phyloP scores from a whole-genome alignment of 305 asterid genomes.

The Vinca major region DNA sequence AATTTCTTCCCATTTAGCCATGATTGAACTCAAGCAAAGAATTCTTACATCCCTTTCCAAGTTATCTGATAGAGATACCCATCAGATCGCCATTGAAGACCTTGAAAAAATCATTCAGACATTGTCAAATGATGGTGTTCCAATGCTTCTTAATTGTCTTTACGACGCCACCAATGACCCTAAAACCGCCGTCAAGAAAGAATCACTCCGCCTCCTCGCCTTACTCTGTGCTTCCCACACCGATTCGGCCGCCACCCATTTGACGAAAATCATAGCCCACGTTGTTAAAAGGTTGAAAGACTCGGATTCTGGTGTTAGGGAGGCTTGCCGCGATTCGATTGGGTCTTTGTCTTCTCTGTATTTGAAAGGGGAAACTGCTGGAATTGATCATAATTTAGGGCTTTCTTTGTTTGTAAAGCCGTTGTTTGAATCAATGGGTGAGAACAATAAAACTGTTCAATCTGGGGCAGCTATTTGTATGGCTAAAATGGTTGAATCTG shows the following conservation, averaged over 20 bases:
- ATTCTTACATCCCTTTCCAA: slow-evolving; percentile 75
- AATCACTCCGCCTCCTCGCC: slow-evolving; percentile 65
- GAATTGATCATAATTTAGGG: too few relatives aligned
- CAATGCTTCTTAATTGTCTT: slow-evolving; percentile 85
- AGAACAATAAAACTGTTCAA: slow-evolving; percentile 80
- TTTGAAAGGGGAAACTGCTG: slow-evolving; percentile 54
- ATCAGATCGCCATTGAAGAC: slow-evolving; percentile 97
- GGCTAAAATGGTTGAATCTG: slow-evolving; percentile 83
- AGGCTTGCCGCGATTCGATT: slow-evolving; percentile 80
- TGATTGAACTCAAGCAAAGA: slow-evolving; percentile 89
- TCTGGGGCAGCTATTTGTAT: slow-evolving; percentile 83
- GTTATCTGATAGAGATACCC: slow-evolving; percentile 95
- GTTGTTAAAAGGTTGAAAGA: slow-evolving; percentile 79
- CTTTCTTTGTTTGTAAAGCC: slow-evolving; percentile 78
- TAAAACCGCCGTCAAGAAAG: slow-evolving; percentile 82
- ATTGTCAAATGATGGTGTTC: slow-evolving; percentile 70
- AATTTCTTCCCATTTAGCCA: slow-evolving; percentile 77
- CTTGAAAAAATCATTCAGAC: slow-evolving; percentile 69
- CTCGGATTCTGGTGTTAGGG: slow-evolving; percentile 84
- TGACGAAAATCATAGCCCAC: slow-evolving; percentile 71
- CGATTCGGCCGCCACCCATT: slow-evolving; percentile 68
- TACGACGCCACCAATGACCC: slow-evolving; percentile 81
- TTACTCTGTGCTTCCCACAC: slow-evolving; percentile 52
- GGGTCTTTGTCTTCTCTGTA: slow-evolving; percentile 70
- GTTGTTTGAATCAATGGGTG: slow-evolving; percentile 84